Evolutionary conservation across 1,139 yeast genomes (phyloP).

Genomic region (Meyerozyma elateridarum): DNA sequence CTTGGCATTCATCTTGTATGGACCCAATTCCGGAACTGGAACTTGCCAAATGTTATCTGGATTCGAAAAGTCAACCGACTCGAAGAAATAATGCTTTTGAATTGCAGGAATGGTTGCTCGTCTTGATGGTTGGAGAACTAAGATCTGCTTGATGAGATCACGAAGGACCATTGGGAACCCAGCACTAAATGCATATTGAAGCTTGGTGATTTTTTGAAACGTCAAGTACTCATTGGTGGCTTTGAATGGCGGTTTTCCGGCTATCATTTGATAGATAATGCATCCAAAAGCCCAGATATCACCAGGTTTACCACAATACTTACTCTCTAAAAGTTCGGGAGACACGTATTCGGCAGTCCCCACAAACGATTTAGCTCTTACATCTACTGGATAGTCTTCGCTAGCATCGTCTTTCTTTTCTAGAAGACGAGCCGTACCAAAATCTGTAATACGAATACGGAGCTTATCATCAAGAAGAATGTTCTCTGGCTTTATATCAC

Average conservation of each 20-base stretch:
- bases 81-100: conserved; percentile 65
- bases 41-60: conserved; percentile 62
- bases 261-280: conserved; percentile 67
- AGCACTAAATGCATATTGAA: conserved; percentile 63
- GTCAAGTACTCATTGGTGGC: conserved; percentile 73
- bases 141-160: conserved; percentile 41
- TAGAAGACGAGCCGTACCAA: conserved; percentile 70
- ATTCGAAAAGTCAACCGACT: conserved; percentile 60
- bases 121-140: conserved; percentile 41
- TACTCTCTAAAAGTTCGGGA: conserved; percentile 65
- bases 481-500: conserved; percentile 79
- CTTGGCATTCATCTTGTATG: conserved; percentile 53
- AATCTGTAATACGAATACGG: conserved; percentile 71
- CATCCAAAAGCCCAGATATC: conserved; percentile 86
- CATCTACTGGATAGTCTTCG: conserved; percentile 44
- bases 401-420: conserved; percentile 38
- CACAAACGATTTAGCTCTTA: conserved; percentile 65
- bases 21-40: conserved; percentile 72
- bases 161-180: conserved; percentile 41
- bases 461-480: conserved; percentile 60
- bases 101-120: conserved; percentile 36
- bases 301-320: conserved; percentile 69
- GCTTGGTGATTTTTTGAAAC: conserved; percentile 59
- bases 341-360: conserved; percentile 85
- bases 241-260: conserved; percentile 77